These are phyloP conservation scores for Inga laurina DNA, from an alignment of 306 rosid genomes.

Conservation along the genomic window DNA sequence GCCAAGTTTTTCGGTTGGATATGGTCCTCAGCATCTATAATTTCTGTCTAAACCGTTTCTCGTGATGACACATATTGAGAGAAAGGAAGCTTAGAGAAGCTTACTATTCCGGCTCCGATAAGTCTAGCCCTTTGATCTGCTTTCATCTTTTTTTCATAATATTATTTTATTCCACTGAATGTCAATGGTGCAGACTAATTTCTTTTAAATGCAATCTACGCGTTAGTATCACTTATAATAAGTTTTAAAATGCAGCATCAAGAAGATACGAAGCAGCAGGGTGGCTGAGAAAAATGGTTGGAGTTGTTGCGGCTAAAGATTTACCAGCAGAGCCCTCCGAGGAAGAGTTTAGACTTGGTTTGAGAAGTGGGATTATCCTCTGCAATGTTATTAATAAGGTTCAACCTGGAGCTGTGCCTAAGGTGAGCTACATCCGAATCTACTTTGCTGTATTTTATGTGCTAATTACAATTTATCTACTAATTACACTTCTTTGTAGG, in stretches of 20 bases:
- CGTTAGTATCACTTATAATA: not conserved
- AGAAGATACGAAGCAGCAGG: constrained; percentile 95
- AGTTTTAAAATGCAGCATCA: constrained; percentile 53
- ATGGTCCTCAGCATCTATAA: not conserved
- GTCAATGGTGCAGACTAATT: constrained; percentile 14
- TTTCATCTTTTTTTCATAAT: constrained; percentile 20
- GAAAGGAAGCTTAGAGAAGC: not conserved
- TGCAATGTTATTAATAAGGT: constrained; percentile 87
- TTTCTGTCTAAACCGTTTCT: not conserved
- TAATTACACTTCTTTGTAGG: constrained; percentile 43
- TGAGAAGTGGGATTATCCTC: constrained; percentile 91
- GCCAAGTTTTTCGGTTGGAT: not conserved
- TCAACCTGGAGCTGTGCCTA: constrained; percentile 81
- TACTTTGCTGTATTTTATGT: not conserved
- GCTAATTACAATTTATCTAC: not conserved
- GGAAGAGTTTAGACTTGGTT: constrained; percentile 94
- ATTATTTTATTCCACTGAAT: not conserved
- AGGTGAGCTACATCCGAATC: constrained; percentile 51
- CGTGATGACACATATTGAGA: not conserved
- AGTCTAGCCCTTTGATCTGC: not conserved
- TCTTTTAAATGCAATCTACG: constrained; percentile 18
- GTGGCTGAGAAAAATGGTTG: constrained; percentile 93
- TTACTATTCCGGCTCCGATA: constrained; percentile 1
- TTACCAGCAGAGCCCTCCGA: constrained; percentile 97
- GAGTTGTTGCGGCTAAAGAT: constrained; percentile 95